These are phyloP conservation scores for Oemleria cerasiformis DNA, from an alignment of 306 rosid species.

Conservation along the genomic window DNA sequence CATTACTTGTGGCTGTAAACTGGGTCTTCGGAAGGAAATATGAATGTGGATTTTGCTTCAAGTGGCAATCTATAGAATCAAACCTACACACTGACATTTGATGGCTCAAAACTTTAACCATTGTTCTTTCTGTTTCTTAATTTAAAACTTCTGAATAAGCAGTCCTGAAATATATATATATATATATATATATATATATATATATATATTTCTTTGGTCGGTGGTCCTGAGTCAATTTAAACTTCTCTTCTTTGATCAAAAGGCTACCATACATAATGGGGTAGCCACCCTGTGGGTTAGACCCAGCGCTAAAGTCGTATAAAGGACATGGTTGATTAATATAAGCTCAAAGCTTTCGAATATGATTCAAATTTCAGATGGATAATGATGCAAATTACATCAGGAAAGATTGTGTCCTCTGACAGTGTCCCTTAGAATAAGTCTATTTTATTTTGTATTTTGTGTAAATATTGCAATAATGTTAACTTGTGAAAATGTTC, in stretches of 20 bases:
- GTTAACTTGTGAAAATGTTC: background rate
- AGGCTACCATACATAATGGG: background rate
- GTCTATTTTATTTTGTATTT: background rate
- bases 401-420: background rate
- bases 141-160: background rate
- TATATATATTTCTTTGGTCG: no score
- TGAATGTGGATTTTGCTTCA: background rate
- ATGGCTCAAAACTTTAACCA: background rate
- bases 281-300: background rate
- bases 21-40: background rate
- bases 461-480: background rate
- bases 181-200: no score
- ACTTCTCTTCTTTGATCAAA: background rate
- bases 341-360: conserved; percentile 1
- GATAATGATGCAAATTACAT: background rate
- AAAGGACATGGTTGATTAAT: background rate
- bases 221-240: background rate
- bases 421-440: background rate
- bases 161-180: background rate
- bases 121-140: background rate
- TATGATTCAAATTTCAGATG: background rate
- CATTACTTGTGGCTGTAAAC: background rate
- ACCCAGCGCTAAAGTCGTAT: background rate
- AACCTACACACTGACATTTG: background rate
- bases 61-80: background rate